These are phyloP conservation scores for Bryoglossum gracile DNA, from an alignment of 495 filamentous ascomycete genomes.

Conservation along the genomic window DNA sequence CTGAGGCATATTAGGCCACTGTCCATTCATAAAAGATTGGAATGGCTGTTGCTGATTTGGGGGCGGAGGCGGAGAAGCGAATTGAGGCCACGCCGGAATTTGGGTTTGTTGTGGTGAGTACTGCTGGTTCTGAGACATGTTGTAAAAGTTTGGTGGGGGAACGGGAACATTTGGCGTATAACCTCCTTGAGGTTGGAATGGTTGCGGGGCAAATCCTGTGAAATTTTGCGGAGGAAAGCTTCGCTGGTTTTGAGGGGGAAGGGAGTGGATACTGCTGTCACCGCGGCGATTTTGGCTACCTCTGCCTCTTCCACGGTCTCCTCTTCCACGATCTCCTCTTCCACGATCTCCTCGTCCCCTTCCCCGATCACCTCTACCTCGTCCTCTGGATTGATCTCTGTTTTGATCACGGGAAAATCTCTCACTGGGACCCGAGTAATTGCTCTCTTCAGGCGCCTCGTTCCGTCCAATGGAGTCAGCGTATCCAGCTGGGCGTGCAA, in stretches of 20 bases:
- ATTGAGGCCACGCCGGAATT: slow-evolving; percentile 21
- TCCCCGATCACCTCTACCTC: slow-evolving; percentile 45
- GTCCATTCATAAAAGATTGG: slow-evolving; percentile 15
- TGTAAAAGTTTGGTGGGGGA: slow-evolving; percentile 7
- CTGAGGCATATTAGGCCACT: slow-evolving; percentile 22
- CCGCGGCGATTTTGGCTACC: slow-evolving; percentile 30
- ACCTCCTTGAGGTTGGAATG: slow-evolving; percentile 17
- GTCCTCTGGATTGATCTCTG: slow-evolving; percentile 30
- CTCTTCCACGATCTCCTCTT: slow-evolving; percentile 45
- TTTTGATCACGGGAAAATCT: slow-evolving; percentile 26
- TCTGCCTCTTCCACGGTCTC: slow-evolving; percentile 33
- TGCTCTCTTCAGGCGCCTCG: slow-evolving; percentile 31
- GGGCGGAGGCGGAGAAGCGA: slow-evolving; percentile 8
- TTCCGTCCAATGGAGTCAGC: slow-evolving; percentile 29
- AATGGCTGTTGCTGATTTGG: slow-evolving; percentile 25
- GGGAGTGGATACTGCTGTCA: slow-evolving; percentile 25
- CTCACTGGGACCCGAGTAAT: slow-evolving; percentile 34
- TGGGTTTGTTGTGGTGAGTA: slow-evolving; percentile 24
- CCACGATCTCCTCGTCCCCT: slow-evolving; percentile 37
- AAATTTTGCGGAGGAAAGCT: slow-evolving; percentile 17
- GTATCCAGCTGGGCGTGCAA: slow-evolving; percentile 54
- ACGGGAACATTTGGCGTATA: not conserved
- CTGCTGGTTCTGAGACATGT: slow-evolving; percentile 8
- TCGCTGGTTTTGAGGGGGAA: slow-evolving; percentile 23
- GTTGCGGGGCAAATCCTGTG: slow-evolving; percentile 13